Base-by-base conservation (phyloP, 2,329 filamentous ascomycete genomes). In the Dactylonectria estremocensis region DNA sequence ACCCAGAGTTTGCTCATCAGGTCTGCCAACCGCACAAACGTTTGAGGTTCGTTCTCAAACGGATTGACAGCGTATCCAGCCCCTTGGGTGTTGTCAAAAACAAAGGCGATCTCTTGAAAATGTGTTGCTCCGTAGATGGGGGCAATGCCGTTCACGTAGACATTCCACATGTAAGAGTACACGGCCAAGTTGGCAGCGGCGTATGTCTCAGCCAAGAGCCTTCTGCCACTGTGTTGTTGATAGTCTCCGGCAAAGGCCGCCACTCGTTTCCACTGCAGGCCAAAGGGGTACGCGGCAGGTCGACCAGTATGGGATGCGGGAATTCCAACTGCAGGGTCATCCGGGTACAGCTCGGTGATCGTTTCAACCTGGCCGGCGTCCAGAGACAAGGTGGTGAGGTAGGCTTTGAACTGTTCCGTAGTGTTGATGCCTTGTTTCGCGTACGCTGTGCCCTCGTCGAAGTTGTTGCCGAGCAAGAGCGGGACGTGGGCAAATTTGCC, bases 401-500 rank as follows among this genome's bases (percentile, higher is more conserved):
- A 75, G 11, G 69, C 59, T 37, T 74, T 67, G 73, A 91, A 88
- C 56, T 90, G 83, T 16, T 80, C 83, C 11, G 83, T 86, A 1
- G 85, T 88, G 74, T 90, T 86, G 68, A 91, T 85, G 16, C 85
- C 86, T 6, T 68, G 76, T 11, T 84, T 83, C 0, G 83, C 86
- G 72, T 91, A 91, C 1, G 82, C 81, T 1, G 86, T 86, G 45
- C 81, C 91, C 76, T 93, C 91, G 71, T 93, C 91, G 1, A 86
- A 86, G 77, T 92, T 93, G 40, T 86, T 86, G 7, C 92, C 91
- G 37, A 65, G 48, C 7, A 93, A 83, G 46, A 92, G 85, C 1
- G 90, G 89, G 0, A 93, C 88, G 59, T 88, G 84, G 63, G 92
- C 87, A 69, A 92, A 92, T 18, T 85, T 84, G 53, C 90, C 90